Evolutionary conservation across 1,139 yeast genomes (phyloP), one percentile per base, ranked within the genome.

Genomic region (Chernovozyma sophiae-reginae): DNA sequence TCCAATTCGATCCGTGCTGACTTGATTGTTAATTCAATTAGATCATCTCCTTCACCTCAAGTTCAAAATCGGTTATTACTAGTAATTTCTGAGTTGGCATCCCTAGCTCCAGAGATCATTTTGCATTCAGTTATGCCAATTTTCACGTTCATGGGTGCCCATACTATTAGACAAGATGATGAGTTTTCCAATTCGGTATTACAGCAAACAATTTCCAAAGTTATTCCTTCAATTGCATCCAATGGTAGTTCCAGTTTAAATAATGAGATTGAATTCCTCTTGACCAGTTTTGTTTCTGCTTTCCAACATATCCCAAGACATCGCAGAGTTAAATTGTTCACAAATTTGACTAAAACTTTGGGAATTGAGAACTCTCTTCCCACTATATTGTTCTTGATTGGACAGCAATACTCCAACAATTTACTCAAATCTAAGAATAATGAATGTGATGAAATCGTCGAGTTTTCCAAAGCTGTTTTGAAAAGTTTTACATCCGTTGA

Each of bases 131-230:
- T 94, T 12, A 92, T 92, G 99, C 98, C 99, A 15, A 90, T 92
- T 38, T 92, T 92, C 67, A 94, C 98, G 0, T 94, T 92, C 53
- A 92, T 92, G 98, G 99, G 99, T 40, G 96, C 97, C 23, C 95
- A 89, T 52, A 89, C 97, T 11, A 78, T 94, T 36, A 82, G 96
- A 54, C 97, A 92, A 64, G 98, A 92, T 59, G 97, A 92, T 57
- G 97, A 89, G 53, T 90, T 86, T 56, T 86, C 97, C 2, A 85
- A 85, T 32, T 84, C 86, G 46, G 97, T 92, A 28, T 87, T 94
- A 44, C 96, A 89, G 53, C 94, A 87, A 56, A 92, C 99, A 3
- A 84, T 92, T 37, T 70, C 86, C 13, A 82, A 86, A 49, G 96
- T 92, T 35, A 81, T 92, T 32, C 98, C 98, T 3, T 96, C 97